Evolutionary conservation across 192 early-diverging fungal species (phyloP).

Genomic region (Coemansia sp.): DNA sequence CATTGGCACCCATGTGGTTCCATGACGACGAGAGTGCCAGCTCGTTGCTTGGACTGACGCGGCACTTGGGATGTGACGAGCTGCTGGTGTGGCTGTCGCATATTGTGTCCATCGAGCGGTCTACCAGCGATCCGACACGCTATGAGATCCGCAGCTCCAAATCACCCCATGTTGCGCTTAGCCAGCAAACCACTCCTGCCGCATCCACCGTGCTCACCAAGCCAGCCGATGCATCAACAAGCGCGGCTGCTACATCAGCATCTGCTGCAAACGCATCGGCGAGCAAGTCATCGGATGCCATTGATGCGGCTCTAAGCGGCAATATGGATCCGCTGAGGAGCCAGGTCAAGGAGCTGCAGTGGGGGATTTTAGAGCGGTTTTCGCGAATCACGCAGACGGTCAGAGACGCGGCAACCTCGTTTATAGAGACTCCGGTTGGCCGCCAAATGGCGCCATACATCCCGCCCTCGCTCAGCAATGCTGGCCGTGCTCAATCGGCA

Average conservation of each 20-base stretch:
- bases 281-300: conserved; percentile 14
- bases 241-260: conserved; percentile 1
- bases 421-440: conserved; percentile 49
- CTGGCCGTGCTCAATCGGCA: conserved; percentile 56
- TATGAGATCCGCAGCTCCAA: conserved; percentile 43
- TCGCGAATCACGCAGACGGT: conserved; percentile 73
- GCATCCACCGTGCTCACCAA: conserved; percentile 27
- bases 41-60: conserved; percentile 47
- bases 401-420: conserved; percentile 62
- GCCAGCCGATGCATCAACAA: conserved; percentile 2
- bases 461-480: conserved; percentile 53
- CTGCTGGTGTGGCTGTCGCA: conserved; percentile 59
- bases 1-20: conserved; percentile 68
- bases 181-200: conserved; percentile 27
- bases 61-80: conserved; percentile 70
- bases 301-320: conserved; percentile 39
- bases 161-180: conserved; percentile 39
- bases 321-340: conserved; percentile 50
- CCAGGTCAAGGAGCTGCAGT: conserved; percentile 66
- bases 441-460: conserved; percentile 52
- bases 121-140: conserved; percentile 34
- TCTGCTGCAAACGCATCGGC: conserved; percentile 16
- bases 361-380: conserved; percentile 73
- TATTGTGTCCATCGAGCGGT: conserved; percentile 49
- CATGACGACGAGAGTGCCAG: conserved; percentile 68